Evolutionary conservation across 345 rosid species (phyloP).

Genomic region (Reutealis trisperma): DNA sequence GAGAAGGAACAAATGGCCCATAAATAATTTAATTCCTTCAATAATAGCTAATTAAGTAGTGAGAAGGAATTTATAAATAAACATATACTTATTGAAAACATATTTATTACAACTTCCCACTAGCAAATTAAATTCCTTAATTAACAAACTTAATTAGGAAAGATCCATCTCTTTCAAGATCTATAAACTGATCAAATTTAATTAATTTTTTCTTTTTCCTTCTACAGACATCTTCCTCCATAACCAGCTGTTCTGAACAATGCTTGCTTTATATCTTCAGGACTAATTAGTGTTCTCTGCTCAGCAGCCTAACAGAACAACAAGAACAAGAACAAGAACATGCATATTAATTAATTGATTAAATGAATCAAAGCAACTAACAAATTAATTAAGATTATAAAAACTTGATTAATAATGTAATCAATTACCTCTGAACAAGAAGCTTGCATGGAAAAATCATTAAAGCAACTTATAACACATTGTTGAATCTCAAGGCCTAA

Average conservation of each 20-base stretch:
- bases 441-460: constrained; percentile 89
- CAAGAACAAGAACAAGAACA: not conserved
- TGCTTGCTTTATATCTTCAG: constrained; percentile 91
- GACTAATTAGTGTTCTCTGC: constrained; percentile 46
- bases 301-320: constrained; percentile 33
- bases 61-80: constrained; percentile 6
- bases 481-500: constrained; percentile 89
- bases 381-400: not conserved
- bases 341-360: not conserved
- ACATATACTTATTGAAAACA: constrained; percentile 20
- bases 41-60: too few species aligned
- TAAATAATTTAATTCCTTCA: constrained; percentile 16
- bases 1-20: constrained; percentile 15
- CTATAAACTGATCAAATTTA: not conserved
- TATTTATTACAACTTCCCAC: constrained; percentile 30
- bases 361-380: not conserved
- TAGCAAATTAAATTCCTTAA: constrained; percentile 20
- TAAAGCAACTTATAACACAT: constrained; percentile 86
- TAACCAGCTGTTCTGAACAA: constrained; percentile 87
- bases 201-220: not conserved
- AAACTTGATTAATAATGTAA: too few species aligned
- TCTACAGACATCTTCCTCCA: constrained; percentile 83
- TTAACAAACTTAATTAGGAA: constrained; percentile 18
- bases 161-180: constrained; percentile 10
- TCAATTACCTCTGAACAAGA: constrained; percentile 83